Evolutionary conservation across 768 basidiomycete genomes (phyloP), one percentile per base, ranked within the genome.

Genomic region (Sporobolomyces roseus): DNA sequence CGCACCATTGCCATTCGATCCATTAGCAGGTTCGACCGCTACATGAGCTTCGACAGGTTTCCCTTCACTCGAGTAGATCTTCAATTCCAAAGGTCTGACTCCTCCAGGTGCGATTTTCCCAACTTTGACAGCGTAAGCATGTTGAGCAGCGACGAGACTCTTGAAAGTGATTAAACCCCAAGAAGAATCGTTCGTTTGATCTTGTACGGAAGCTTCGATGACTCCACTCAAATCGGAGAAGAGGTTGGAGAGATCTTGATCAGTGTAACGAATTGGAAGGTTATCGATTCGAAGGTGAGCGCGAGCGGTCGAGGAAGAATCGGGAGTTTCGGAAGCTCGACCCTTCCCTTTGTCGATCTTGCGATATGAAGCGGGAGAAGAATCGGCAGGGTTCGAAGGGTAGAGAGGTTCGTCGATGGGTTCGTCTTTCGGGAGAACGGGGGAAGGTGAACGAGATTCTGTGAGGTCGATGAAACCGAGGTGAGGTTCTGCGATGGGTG

Each of bases 281-380:
- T 63, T 63, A 54, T 60, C 61, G 50, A 68, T 30, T 13, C 61
- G 55, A 2, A 68, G 32, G 43, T 63, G 67, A 14, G 61, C 67
- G 14, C 54, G 53, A 4, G 54, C 48, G 6, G 59, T 30, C 5
- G 38, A 23, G 14, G 50, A 9, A 16, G 21, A 35, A 19, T 30
- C 25, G 27, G 30, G 49, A 38, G 35, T 14, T 46, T 46, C 45
- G 21, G 10, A 3, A 36, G 35, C 33, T 21, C 53, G 33, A 16
- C 36, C 50, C 33, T 61, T 41, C 17, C 50, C 21, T 50, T 58
- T 25, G 56, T 23, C 17, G 38, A 41, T 41, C 10, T 17, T n/a
- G 38, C 27, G 38, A 41, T 16, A 29, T n/a, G n/a, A n/a, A n/a
- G n/a, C n/a, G n/a, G 38, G 29, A 29, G n/a, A 27, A 25, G 38